phyloP scores from a whole-genome alignment of 2,329 filamentous ascomycete genomes.

The Cryphonectria radicalis region DNA sequence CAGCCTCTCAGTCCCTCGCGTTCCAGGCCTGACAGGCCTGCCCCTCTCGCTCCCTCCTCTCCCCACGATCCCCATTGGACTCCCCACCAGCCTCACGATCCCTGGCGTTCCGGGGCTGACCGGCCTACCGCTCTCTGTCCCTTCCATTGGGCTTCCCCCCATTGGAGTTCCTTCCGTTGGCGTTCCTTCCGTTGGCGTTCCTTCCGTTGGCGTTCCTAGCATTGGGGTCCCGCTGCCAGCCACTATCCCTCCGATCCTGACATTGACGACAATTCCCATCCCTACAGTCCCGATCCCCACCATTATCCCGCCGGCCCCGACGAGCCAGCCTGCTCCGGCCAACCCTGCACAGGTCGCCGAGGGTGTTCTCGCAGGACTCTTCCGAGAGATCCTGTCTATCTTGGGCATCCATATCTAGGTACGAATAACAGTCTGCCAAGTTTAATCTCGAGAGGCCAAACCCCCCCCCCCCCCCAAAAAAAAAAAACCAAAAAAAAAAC shows the following conservation, averaged over 20 bases:
- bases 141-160: background rate
- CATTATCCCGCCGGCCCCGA: background rate
- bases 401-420: background rate
- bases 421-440: background rate
- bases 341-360: background rate
- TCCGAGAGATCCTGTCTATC: background rate
- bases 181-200: too few species aligned
- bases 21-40: background rate
- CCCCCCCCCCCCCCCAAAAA: too few species aligned
- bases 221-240: background rate
- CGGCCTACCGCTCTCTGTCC: background rate
- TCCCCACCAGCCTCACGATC: background rate
- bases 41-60: background rate
- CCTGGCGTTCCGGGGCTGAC: background rate
- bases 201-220: too few species aligned
- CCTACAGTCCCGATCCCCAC: background rate
- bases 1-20: background rate
- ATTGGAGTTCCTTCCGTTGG: too few species aligned
- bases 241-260: background rate
- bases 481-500: too few species aligned
- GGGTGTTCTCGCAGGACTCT: background rate
- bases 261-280: background rate
- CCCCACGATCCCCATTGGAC: background rate
- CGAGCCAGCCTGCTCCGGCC: background rate
- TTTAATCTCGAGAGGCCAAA: too few species aligned